Evolutionary conservation across 495 filamentous ascomycete genomes (phyloP).

Genomic region (Extremus antarcticus): DNA sequence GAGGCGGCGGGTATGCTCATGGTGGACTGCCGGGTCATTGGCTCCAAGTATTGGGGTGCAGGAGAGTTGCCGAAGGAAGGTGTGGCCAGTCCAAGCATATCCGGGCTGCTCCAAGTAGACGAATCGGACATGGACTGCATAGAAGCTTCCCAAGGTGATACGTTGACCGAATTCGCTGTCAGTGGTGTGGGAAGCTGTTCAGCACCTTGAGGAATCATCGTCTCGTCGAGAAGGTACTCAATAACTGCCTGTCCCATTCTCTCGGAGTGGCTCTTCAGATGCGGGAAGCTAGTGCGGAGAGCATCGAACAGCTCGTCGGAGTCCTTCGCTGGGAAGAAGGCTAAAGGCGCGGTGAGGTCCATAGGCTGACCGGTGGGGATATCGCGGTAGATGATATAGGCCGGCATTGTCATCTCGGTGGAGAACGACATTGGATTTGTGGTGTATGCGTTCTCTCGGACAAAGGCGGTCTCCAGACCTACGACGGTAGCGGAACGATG

Average conservation of each 20-base stretch:
- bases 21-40: constrained; percentile 2
- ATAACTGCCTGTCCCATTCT: constrained; percentile 22
- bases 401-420: constrained; percentile 1
- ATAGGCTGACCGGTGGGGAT: constrained; percentile 6
- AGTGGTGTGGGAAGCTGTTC: constrained; percentile 3
- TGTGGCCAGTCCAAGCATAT: constrained; percentile 10
- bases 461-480: too few species aligned
- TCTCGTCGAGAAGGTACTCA: constrained; percentile 20
- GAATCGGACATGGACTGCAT: constrained; percentile 13
- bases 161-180: neutral
- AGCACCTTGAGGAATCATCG: neutral
- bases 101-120: constrained; percentile 15
- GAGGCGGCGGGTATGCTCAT: neutral
- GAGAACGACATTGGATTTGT: constrained; percentile 2
- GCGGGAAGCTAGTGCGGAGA: constrained; percentile 15
- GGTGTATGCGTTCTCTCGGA: too few species aligned
- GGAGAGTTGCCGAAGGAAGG: constrained; percentile 12
- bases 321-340: constrained; percentile 20
- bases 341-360: constrained; percentile 14
- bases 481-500: too few species aligned
- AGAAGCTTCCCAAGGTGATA: constrained; percentile 6
- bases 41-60: neutral
- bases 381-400: constrained; percentile 16
- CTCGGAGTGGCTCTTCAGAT: constrained; percentile 18
- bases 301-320: constrained; percentile 27